Base-by-base conservation (phyloP, 2,329 filamentous ascomycete genomes). In the Colletotrichum gigasporum region DNA sequence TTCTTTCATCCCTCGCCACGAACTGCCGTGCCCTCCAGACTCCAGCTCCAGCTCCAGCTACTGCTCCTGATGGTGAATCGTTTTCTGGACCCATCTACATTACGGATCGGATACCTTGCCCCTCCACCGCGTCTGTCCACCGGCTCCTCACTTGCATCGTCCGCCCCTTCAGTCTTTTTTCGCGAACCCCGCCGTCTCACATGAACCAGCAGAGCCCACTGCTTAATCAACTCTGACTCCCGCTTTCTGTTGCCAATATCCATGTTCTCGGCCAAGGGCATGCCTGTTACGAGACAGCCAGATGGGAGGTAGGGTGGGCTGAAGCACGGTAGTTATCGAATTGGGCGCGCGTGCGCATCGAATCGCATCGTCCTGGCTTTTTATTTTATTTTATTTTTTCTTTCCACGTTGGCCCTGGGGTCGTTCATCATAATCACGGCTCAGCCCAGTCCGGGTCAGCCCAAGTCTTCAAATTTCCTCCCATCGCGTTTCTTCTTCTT, bases 391-490 rank as follows among this genome's bases (percentile, higher is more conserved):
- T 28, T 56, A 24, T 26, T 47, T 34, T 18, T 26, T n/a, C 11
- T 34, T 18, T 26, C 41, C 34, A 37, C 41, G 47, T 39, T 44
- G 20, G 32, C 44, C n/a, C 53, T 60, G 45, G 34, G 52, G 55
- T 47, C 24, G 55, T 53, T 45, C 39, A 52, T 63, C 54, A 18
- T 30, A 59, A 53, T 47, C 32, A 60, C 34, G 55, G 47, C 34
- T 52, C 41, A 47, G 55, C 44, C 28, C 45, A 44, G 34, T 41
- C 41, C 61, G 56, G 51, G 28, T 35, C 61, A 59, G 55, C 45
- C 60, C 47, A 32, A 39, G 16, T 3, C 45, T 37, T 48, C 22
- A n/a, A n/a, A 14, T 22, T 42, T 47, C 10, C 54, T 60, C 30
- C 42, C 7, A 22, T 24, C 35, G 45, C 41, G 11, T 57, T 41